Conservation (phyloP, 495 filamentous ascomycete species). For the Aspergillus affinis region DNA sequence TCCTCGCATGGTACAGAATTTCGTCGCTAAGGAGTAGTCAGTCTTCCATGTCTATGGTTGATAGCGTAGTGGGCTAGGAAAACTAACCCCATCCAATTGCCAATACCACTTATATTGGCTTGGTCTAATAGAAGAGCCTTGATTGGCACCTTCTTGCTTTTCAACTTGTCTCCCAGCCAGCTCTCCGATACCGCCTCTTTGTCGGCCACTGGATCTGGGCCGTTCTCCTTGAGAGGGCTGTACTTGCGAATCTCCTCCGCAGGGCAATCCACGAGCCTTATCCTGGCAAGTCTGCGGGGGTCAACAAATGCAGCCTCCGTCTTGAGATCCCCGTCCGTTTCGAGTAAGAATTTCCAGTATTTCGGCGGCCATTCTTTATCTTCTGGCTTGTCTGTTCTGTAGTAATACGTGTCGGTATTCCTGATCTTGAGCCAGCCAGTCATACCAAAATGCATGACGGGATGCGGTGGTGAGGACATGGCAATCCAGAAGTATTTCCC, state of each 20-base stretch:
- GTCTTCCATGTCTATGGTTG: conserved; percentile 1
- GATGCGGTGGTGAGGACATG: conserved; percentile 75
- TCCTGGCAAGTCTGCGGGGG: conserved; percentile 67
- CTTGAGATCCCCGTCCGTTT: conserved; percentile 57
- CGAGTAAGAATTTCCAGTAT: conserved; percentile 81
- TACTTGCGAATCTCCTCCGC: conserved; percentile 72
- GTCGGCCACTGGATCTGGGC: conserved; percentile 89
- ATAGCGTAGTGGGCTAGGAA: neutral
- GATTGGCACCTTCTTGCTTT: conserved; percentile 73
- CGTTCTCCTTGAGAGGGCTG: conserved; percentile 82
- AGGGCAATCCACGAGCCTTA: conserved; percentile 79
- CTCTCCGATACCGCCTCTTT: conserved; percentile 68
- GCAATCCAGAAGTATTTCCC: conserved; percentile 95
- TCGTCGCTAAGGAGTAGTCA: conserved; percentile 62
- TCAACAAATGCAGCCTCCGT: conserved; percentile 85
- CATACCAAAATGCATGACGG: conserved; percentile 92
- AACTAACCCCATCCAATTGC: conserved; percentile 90
- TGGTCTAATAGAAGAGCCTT: conserved; percentile 89
- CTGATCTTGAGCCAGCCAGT: conserved; percentile 84
- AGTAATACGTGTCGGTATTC: conserved; percentile 72
- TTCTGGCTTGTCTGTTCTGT: conserved; percentile 61
- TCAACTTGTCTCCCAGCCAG: conserved; percentile 69
- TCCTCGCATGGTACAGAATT: conserved; percentile 78
- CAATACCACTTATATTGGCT: conserved; percentile 85
- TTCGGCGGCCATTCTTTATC: conserved; percentile 82